Evolutionary conservation across 2,329 filamentous ascomycete genomes (phyloP), one percentile per base, ranked within the genome.

Genomic region (Cercospora brassicicola): DNA sequence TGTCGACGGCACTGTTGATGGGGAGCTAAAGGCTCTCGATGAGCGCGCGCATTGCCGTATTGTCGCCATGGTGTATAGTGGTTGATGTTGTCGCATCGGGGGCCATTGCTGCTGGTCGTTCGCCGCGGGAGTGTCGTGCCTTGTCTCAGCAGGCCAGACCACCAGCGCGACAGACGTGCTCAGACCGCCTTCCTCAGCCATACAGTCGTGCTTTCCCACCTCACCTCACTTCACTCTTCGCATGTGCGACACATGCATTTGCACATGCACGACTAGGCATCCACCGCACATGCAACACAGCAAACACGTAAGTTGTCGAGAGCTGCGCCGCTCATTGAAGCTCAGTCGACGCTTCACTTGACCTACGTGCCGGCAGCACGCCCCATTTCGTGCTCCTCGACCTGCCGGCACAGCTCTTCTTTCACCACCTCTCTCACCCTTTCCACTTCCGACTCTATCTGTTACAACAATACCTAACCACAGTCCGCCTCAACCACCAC

Each of bases 31-130:
- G 4, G 72, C 73, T 64, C 69, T 64, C 9, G 74, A 73, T 39
- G 74, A 71, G 67, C 74, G 70, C 42, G 65, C 59, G 62, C 74
- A 75, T 15, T 71, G 70, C 62, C 69, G 64, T 67, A 71, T 65
- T 10, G 71, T 55, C 30, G 70, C 72, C 74, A 76, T 77, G 26
- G 64, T 66, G 62, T 61, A 20, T 56, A 56, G 39, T 42, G 30
- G 66, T 42, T 51, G 63, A 18, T 59, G 18, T 42, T 28, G 53
- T 67, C 55, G 65, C 45, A 59, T 59, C 36, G 60, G 36, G 20
- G 39, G 39, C 20, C n/a, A 51, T 62, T 4, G 61, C 53, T 60
- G 51, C 26, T 42, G 45, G 31, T 28, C 59, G 33, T 48, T 26
- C 31, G 39, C 59, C 59, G 59, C 59, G 59, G 59, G 26, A 36